A percentile compares a stretch with the other conserved stretches of the same genome.
Conservation (phyloP, 192 early-diverging fungal genomes). For the Bifiguratus adelaidae region DNA sequence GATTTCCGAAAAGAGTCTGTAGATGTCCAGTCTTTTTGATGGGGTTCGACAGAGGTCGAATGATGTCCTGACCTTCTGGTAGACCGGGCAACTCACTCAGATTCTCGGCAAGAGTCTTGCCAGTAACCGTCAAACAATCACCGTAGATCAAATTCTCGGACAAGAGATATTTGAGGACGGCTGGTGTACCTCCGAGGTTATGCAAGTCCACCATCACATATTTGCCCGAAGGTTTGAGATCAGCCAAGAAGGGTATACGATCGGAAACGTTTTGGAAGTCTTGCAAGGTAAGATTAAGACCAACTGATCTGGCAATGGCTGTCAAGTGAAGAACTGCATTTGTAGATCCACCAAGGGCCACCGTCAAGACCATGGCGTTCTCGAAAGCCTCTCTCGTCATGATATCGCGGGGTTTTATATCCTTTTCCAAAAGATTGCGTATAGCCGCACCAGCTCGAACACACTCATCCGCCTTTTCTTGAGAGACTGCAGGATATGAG, state of each 20-base stretch:
- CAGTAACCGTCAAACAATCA: constrained; percentile 90
- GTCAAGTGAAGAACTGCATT: constrained; percentile 96
- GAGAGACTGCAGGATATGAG: constrained; percentile 85
- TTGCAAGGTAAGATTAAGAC: constrained; percentile 75
- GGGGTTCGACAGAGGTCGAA: constrained; percentile 68
- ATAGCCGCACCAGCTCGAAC: constrained; percentile 73
- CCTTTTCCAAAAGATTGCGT: constrained; percentile 77
- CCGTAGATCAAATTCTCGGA: constrained; percentile 78
- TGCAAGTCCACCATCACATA: constrained; percentile 98
- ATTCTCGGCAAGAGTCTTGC: constrained; percentile 95
- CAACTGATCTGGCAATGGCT: constrained; percentile 73
- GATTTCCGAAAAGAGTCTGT: constrained; percentile 87
- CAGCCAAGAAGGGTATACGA: constrained; percentile 88
- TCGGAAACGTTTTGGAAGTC: constrained; percentile 94
- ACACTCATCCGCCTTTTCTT: constrained; percentile 87
- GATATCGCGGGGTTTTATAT: constrained; percentile 93
- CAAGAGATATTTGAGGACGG: constrained; percentile 90
- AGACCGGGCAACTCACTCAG: constrained; percentile 68
- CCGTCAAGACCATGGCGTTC: constrained; percentile 91
- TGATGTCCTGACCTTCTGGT: constrained; percentile 74
- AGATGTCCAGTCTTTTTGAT: constrained; percentile 95
- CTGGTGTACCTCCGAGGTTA: constrained; percentile 85
- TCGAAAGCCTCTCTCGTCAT: constrained; percentile 93
- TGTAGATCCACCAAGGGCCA: constrained; percentile 94
- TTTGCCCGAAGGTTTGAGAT: constrained; percentile 95